Conservation (phyloP, 306 rosid species). For the Lotus japonicus region DNA sequence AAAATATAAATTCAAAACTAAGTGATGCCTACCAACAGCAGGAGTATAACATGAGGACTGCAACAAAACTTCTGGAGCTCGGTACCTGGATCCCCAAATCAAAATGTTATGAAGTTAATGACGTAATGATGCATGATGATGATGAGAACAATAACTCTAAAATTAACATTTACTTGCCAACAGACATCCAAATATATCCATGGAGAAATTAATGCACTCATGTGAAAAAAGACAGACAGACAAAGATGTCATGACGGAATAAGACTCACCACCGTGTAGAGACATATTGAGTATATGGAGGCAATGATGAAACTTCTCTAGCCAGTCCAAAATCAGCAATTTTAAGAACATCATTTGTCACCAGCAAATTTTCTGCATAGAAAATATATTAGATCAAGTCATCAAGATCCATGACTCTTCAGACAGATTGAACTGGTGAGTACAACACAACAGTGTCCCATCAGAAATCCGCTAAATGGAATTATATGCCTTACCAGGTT, state of each 20-base stretch:
- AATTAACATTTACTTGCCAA: neutral
- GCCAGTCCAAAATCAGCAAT: conserved; percentile 91
- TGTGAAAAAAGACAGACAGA: neutral
- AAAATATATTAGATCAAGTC: conserved; percentile 13
- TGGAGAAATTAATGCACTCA: neutral
- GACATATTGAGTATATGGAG: conserved; percentile 92
- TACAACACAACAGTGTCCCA: neutral
- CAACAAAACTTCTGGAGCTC: conserved; percentile 88
- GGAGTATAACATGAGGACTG: conserved; percentile 66
- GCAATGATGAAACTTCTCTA: conserved; percentile 75
- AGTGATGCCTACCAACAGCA: conserved; percentile 63
- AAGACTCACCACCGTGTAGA: conserved; percentile 86
- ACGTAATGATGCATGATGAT: neutral
- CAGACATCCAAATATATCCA: neutral
- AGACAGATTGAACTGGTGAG: neutral
- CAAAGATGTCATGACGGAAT: conserved; percentile 3
- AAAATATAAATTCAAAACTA: neutral
- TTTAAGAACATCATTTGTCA: conserved; percentile 64
- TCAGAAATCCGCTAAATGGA: neutral
- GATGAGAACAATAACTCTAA: neutral
- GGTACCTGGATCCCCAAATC: conserved; percentile 50
- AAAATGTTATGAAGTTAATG: neutral
- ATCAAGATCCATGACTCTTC: neutral
- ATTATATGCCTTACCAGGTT: conserved; percentile 49
- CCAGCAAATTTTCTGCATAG: conserved; percentile 71